Base-by-base conservation (phyloP, 208 protist species). In the Leishmania mexicana region DNA sequence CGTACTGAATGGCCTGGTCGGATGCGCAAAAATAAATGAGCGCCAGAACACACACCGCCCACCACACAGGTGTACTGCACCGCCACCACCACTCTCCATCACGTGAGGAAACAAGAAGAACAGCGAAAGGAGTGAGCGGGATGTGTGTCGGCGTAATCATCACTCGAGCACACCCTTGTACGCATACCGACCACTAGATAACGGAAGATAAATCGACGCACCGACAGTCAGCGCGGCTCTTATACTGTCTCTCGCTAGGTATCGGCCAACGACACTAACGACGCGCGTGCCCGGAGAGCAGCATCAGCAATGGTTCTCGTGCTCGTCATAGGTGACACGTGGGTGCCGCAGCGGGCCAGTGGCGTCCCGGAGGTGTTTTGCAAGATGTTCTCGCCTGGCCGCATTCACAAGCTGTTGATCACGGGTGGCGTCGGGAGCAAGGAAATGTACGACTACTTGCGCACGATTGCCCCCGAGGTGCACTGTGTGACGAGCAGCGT, bases 281-380 rank as follows among this genome's bases (percentile, higher is more conserved):
- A 8, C 19, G 49, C 19, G n/a, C 0, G 10, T 15, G 31, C 28
- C 28, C 13, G 19, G 17, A 62, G 35, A 58, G 19, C 10, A 62
- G 10, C 49, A 5, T 21, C 15, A 40, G 40, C 53, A 45, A 97
- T 96, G 92, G 92, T 99, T 81, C 91, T 99, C 19, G 97, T 99
- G 17, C 94, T 99, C 35, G 97, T 99, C 8, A 93, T 99, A 57
- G 99, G 99, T 28, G 99, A 99, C 84, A 80, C 99, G n/a, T 98
- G 99, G 88, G 98, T 99, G 53, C 99, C 99, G 40, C 97, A 99
- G 84, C 90, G 99, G 24, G 89, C 96, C 28, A 85, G 88, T 24
- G 91, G 94, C 45, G 91, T 99, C 10, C 99, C 99, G 2, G 86
- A 96, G 53, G 93, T 96, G 45, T 99, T 99, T 84, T 95, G 93